Evolutionary conservation across 495 filamentous ascomycete species (phyloP).

Genomic region (Tuber borchii): DNA sequence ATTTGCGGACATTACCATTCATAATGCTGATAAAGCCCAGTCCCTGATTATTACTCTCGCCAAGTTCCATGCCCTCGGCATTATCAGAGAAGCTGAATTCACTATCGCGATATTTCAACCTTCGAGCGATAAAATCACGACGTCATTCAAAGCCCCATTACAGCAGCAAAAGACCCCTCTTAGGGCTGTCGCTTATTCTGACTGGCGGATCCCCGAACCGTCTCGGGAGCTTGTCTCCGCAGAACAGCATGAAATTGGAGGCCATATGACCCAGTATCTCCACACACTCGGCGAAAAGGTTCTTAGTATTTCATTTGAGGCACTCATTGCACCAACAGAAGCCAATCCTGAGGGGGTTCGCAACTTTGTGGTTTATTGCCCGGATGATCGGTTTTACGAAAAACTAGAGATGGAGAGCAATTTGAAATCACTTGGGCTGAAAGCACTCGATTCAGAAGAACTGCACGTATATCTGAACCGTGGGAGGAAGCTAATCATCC

Average conservation of each 20-base stretch:
- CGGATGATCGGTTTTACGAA: constrained; percentile 31
- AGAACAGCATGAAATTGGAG: background rate
- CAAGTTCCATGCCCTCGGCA: constrained; percentile 34
- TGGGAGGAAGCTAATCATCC: constrained; percentile 19
- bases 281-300: constrained; percentile 26
- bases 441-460: constrained; percentile 21
- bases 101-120: constrained; percentile 40
- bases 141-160: constrained; percentile 36
- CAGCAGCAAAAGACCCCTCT: constrained; percentile 35
- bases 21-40: constrained; percentile 22
- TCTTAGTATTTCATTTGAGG: constrained; percentile 6
- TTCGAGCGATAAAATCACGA: constrained; percentile 33
- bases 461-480: constrained; percentile 13
- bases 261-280: constrained; percentile 18
- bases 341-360: constrained; percentile 23
- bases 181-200: constrained; percentile 37
- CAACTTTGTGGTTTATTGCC: constrained; percentile 34
- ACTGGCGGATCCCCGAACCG: constrained; percentile 24
- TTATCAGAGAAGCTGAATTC: constrained; percentile 34
- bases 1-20: constrained; percentile 36
- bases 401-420: constrained; percentile 32
- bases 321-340: constrained; percentile 11
- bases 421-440: constrained; percentile 15
- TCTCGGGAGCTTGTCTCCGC: background rate
- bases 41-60: constrained; percentile 31